Conservation (phyloP, 208 protist genomes). For the Blastocrithidia nonstop region DNA sequence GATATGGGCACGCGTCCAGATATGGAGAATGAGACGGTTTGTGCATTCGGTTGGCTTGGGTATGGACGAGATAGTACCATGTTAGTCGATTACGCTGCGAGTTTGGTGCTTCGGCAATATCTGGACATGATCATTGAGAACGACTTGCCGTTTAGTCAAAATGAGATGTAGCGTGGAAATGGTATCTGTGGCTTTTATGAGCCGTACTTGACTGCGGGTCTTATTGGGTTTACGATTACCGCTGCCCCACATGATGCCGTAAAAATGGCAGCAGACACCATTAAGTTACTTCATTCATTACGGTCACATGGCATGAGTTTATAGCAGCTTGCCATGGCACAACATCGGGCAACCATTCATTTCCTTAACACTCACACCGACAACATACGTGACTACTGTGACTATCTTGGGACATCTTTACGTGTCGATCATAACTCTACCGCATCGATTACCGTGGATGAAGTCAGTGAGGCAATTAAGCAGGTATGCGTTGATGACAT, state of each 20-base stretch:
- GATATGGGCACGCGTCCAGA: conserved; percentile 76
- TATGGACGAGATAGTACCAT: conserved; percentile 33
- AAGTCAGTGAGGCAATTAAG: conserved; percentile 48
- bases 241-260: conserved; percentile 31
- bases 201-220: conserved; percentile 60
- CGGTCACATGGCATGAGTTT: conserved; percentile 8
- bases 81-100: conserved; percentile 53
- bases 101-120: conserved; percentile 44
- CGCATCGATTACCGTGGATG: conserved; percentile 18
- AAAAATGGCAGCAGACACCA: conserved; percentile 41
- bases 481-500: conserved; percentile 36
- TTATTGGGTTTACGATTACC: conserved; percentile 60
- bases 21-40: conserved; percentile 70
- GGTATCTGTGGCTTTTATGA: conserved; percentile 67
- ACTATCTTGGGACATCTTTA: conserved; percentile 74
- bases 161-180: conserved; percentile 19
- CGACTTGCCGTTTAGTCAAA: conserved; percentile 5
- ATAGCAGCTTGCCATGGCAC: conserved; percentile 24
- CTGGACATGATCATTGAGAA: conserved; percentile 47
- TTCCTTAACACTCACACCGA: conserved; percentile 44
- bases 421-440: conserved; percentile 17
- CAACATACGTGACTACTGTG: conserved; percentile 65
- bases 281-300: conserved; percentile 26
- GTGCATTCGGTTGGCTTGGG: conserved; percentile 67
- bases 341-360: conserved; percentile 38